Base-by-base conservation (phyloP, 225 moss, liverwort and hornwort species). In the Marchantia paleacea region DNA sequence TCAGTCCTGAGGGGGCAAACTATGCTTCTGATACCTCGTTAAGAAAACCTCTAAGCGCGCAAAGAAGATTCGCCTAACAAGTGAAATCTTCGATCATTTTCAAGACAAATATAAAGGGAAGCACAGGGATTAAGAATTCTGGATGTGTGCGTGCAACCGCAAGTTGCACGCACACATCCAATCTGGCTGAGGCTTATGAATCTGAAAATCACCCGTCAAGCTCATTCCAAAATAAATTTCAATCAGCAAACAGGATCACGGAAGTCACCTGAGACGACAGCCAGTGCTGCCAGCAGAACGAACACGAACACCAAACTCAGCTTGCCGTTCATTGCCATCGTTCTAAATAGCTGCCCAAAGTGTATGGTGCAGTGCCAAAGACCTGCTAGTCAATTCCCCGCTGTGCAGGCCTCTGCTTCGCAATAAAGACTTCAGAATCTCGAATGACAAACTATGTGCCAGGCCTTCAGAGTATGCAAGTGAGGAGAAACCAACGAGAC, bases 231-330 rank as follows among this genome's bases (percentile, higher is more conserved):
- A 39, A 2, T 2, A 39, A 39, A 39, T 39, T 39, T 39, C 39
- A 39, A 39, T 39, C 39, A 39, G 39, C 39, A 39, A 5, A 39
- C 39, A 39, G 39, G n/a, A 39, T 6, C 10, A 72, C 51, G 28
- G 54, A 20, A 55, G 8, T 74, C 55, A 74, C 74, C 74, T 74
- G 74, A 74, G 55, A 74, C 55, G 15, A 55, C 55, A 55, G 74
- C 55, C 54, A 74, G 12, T 55, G 74, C 74, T 74, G 74, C 74
- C 54, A 74, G 13, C 55, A 74, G 74, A 8, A 29, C 26, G 28
- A 55, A 55, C 14, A 55, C 52, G 4, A 74, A 55, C 28, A 51
- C 55, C 74, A 30, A 53, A 26, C 7, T 53, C 55, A 55, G 25
- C 18, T 26, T 74, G 55, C 74, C 12, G 52, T 24, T 54, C 25